A percentile compares a stretch with the other conserved stretches of the same genome.
phyloP scores from a whole-genome alignment of 2,329 filamentous ascomycete genomes.

The Lecanosticta acicola region DNA sequence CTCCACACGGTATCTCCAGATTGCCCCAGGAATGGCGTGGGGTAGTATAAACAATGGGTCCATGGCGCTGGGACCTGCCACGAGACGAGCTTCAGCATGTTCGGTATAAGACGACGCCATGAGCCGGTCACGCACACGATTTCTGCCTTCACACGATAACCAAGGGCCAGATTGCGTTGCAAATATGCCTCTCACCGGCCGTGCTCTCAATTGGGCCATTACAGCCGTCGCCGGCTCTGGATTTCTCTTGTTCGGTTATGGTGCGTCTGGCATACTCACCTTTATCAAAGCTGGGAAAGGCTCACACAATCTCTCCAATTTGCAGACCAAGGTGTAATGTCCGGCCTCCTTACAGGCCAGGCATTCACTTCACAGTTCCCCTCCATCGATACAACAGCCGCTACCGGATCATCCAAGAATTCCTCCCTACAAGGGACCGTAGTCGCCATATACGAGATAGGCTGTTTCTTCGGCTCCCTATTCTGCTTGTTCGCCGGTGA shows the following conservation, averaged over 20 bases:
- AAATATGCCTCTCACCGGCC: slow-evolving; percentile 12
- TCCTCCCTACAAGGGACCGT: slow-evolving; percentile 33
- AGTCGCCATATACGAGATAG: slow-evolving; percentile 54
- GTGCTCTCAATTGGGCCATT: slow-evolving; percentile 15
- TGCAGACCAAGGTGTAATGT: slow-evolving; percentile 10
- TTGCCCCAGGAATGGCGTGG: too few species aligned
- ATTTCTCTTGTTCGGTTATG: slow-evolving; percentile 17
- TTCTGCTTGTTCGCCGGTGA: slow-evolving; percentile 45
- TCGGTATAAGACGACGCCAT: too few species aligned
- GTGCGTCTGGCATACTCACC: slow-evolving; percentile 5
- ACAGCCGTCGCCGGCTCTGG: slow-evolving; percentile 16
- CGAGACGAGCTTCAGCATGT: too few species aligned
- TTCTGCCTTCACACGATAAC: too few species aligned
- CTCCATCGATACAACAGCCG: slow-evolving; percentile 15
- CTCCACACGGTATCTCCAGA: too few species aligned
- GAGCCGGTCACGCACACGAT: too few species aligned
- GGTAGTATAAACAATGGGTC: too few species aligned
- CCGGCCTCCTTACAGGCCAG: slow-evolving; percentile 12
- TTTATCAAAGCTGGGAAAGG: too few species aligned
- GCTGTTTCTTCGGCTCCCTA: slow-evolving; percentile 53
- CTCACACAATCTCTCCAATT: neutral
- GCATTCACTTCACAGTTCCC: slow-evolving; percentile 15
- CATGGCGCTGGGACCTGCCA: too few species aligned
- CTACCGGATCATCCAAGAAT: slow-evolving; percentile 7
- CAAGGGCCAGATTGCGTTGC: too few species aligned